These are phyloP conservation scores for Diplotaxis tenuifolia DNA, from an alignment of 345 rosid genomes.

Conservation along the genomic window DNA sequence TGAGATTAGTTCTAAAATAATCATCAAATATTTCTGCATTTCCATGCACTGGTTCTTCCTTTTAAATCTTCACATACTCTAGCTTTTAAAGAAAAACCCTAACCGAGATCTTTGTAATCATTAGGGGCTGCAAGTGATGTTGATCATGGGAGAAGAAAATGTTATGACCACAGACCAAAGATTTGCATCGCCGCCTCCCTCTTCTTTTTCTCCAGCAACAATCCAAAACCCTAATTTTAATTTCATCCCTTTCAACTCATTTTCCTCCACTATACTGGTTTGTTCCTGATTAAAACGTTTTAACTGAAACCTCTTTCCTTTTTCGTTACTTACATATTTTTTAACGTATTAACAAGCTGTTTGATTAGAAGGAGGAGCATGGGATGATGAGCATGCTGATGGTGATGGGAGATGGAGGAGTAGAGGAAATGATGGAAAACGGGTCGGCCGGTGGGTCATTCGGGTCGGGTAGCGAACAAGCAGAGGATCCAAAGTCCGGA, in stretches of 20 bases:
- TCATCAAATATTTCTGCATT: slow-evolving; percentile 13
- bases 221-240: slow-evolving; percentile 80
- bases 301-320: neutral
- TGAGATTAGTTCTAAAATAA: neutral
- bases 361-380: slow-evolving; percentile 63
- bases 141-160: slow-evolving; percentile 47
- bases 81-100: slow-evolving; percentile 20
- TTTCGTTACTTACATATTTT: neutral
- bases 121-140: slow-evolving; percentile 47
- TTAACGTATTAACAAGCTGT: neutral
- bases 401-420: slow-evolving; percentile 51
- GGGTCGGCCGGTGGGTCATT: slow-evolving; percentile 86
- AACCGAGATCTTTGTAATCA: slow-evolving; percentile 15
- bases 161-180: slow-evolving; percentile 57
- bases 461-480: slow-evolving; percentile 81
- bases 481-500: slow-evolving; percentile 60
- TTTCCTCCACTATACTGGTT: slow-evolving; percentile 62
- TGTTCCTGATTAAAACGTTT: slow-evolving; percentile 13
- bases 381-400: slow-evolving; percentile 53
- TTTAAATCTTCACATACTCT: neutral
- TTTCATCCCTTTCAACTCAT: slow-evolving; percentile 70
- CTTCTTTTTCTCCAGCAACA: slow-evolving; percentile 43
- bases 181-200: slow-evolving; percentile 45
- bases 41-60: slow-evolving; percentile 31
- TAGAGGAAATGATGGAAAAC: slow-evolving; percentile 72